A percentile compares a stretch with the other conserved stretches of the same genome.
These are phyloP conservation scores for Leccinum subfulvum DNA, from an alignment of 1,284 basidiomycete genomes.

Conservation along the genomic window DNA sequence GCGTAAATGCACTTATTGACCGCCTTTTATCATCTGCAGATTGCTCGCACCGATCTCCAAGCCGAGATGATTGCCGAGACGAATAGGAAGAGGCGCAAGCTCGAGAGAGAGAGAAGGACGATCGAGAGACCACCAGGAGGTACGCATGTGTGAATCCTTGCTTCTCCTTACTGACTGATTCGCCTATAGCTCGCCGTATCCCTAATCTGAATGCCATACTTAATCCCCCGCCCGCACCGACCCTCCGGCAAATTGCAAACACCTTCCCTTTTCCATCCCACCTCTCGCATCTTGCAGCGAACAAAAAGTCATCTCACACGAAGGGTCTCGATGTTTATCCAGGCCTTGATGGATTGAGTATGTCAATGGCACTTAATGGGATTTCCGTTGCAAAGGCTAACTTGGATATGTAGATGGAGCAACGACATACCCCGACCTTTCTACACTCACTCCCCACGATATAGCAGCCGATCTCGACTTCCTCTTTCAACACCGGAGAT, in stretches of 20 bases:
- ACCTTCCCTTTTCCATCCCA: constrained; percentile 32
- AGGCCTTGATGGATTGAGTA: constrained; percentile 23
- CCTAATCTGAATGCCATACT: constrained; percentile 38
- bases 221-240: constrained; percentile 43
- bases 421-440: constrained; percentile 53
- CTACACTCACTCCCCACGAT: constrained; percentile 49
- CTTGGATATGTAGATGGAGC: constrained; percentile 13
- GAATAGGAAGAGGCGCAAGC: constrained; percentile 72
- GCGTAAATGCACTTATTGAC: constrained; percentile 14
- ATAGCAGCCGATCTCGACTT: constrained; percentile 56
- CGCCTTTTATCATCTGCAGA: constrained; percentile 35
- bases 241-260: constrained; percentile 51
- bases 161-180: constrained; percentile 4
- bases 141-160: constrained; percentile 30
- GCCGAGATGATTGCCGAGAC: constrained; percentile 81
- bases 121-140: constrained; percentile 73
- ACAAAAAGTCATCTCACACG: constrained; percentile 15
- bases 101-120: constrained; percentile 79
- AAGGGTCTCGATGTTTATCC: constrained; percentile 24
- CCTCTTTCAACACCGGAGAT: constrained; percentile 45
- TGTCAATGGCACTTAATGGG: constrained; percentile 10
- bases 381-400: constrained; percentile 17
- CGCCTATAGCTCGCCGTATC: constrained; percentile 45
- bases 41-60: constrained; percentile 71
- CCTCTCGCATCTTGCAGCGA: constrained; percentile 21